Evolutionary conservation across 495 filamentous ascomycete species (phyloP).

Genomic region (Daldinia childiae): DNA sequence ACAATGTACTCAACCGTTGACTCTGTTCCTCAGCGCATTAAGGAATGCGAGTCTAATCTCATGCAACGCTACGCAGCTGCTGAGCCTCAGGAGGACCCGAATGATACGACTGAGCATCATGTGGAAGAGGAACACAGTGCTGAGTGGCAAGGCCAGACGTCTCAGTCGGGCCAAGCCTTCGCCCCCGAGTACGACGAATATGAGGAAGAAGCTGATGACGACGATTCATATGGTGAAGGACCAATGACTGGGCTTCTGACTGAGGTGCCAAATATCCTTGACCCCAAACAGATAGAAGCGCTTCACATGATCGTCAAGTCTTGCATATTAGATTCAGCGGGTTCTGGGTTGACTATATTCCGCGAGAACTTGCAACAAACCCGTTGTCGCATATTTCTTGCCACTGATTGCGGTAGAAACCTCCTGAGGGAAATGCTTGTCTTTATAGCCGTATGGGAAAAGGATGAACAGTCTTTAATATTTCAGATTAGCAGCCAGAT

Average conservation of each 20-base stretch:
- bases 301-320: conserved; percentile 94
- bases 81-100: conserved; percentile 51
- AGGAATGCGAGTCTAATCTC: conserved; percentile 58
- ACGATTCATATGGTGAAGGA: conserved; percentile 81
- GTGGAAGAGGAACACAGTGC: conserved; percentile 58
- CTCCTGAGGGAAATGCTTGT: conserved; percentile 89
- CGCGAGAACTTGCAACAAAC: conserved; percentile 84
- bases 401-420: conserved; percentile 85
- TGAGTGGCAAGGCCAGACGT: conserved; percentile 61
- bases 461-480: conserved; percentile 87
- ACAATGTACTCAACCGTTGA: conserved; percentile 62
- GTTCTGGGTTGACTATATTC: conserved; percentile 60
- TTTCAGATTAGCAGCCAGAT: conserved; percentile 96
- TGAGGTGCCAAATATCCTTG: conserved; percentile 92
- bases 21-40: conserved; percentile 59
- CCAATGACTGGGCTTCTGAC: conserved; percentile 87
- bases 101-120: conserved; percentile 50
- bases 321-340: conserved; percentile 78
- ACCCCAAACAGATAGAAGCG: conserved; percentile 91
- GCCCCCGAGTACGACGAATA: conserved; percentile 61
- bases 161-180: conserved; percentile 50
- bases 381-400: conserved; percentile 85
- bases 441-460: conserved; percentile 96
- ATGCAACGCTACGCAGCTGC: conserved; percentile 58
- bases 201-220: conserved; percentile 82